Conservation (phyloP, 768 basidiomycete species). For the Coprinellus aureogranulatus region DNA sequence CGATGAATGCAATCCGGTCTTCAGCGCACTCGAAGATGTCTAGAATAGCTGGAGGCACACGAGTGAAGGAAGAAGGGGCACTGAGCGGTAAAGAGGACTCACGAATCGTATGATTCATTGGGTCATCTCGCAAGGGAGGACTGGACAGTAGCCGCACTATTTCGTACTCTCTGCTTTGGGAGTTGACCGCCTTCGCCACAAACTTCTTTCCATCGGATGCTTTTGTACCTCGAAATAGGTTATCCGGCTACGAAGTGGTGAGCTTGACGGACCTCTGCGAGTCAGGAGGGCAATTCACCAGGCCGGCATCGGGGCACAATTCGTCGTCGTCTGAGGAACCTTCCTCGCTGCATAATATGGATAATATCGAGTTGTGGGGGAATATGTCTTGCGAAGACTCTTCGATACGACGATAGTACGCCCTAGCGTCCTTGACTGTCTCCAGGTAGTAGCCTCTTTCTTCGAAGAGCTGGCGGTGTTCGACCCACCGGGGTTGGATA, state of each 20-base stretch:
- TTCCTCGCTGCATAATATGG: conserved; percentile 6
- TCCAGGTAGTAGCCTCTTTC: conserved; percentile 61
- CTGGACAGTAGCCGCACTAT: conserved; percentile 56
- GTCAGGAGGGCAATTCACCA: conserved; percentile 44
- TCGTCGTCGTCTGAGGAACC: conserved; percentile 42
- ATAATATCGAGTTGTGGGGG: conserved; percentile 14
- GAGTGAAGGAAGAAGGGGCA: not conserved
- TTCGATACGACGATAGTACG: conserved; percentile 42
- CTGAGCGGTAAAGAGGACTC: conserved; percentile 25
- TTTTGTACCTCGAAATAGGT: conserved; percentile 66
- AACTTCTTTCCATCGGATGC: conserved; percentile 50
- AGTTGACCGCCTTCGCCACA: conserved; percentile 68
- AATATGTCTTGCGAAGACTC: conserved; percentile 9
- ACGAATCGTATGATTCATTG: conserved; percentile 80
- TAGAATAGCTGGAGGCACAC: conserved; percentile 50
- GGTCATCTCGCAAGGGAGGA: conserved; percentile 50
- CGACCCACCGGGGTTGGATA: conserved; percentile 59
- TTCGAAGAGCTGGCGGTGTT: conserved; percentile 47
- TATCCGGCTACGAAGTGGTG: conserved; percentile 53
- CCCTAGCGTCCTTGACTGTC: conserved; percentile 65
- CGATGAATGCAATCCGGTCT: conserved; percentile 61
- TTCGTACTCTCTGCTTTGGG: conserved; percentile 59
- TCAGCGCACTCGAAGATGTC: conserved; percentile 55
- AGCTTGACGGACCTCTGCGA: conserved; percentile 4
- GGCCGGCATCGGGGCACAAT: conserved; percentile 68